Conservation (phyloP, 2,329 filamentous ascomycete genomes). For the Microcyclosporella mali region DNA sequence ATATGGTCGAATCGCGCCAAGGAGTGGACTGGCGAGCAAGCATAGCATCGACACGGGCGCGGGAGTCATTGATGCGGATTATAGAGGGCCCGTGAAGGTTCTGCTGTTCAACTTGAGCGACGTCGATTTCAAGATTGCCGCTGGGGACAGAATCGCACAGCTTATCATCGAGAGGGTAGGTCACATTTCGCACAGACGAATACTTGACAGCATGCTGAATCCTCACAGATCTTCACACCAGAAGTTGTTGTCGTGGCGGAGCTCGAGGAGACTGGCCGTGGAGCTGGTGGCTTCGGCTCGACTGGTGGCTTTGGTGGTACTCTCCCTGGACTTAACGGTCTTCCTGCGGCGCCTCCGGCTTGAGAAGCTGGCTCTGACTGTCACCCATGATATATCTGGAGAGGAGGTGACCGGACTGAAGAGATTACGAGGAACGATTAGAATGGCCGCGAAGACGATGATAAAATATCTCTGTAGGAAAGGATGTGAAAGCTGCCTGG, state of each 20-base stretch:
- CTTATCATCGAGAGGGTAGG: conserved; percentile 76
- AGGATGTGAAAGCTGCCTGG: no score
- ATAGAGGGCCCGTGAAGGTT: conserved; percentile 88
- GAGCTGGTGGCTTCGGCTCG: conserved; percentile 86
- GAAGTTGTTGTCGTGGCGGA: conserved; percentile 84
- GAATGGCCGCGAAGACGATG: no score
- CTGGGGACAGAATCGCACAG: conserved; percentile 89
- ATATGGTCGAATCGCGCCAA: conserved; percentile 57
- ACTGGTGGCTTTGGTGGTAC: conserved; percentile 55
- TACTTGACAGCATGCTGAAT: conserved; percentile 8
- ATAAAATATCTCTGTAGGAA: no score
- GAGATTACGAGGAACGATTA: no score
- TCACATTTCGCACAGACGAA: conserved; percentile 2
- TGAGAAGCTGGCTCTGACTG: no score
- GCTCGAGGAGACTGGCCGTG: conserved; percentile 83
- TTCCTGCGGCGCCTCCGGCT: conserved; percentile 2
- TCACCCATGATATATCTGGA: no score
- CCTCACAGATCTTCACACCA: conserved; percentile 70
- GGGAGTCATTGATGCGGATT: conserved; percentile 96
- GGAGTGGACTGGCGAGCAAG: conserved; percentile 48
- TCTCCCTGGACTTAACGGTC: conserved; percentile 21
- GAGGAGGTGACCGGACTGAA: no score
- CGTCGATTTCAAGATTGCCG: conserved; percentile 69
- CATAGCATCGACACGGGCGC: conserved; percentile 95
- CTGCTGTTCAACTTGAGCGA: conserved; percentile 91